Conservation (phyloP, 2,329 filamentous ascomycete species). For the Aspergillus cejpii region DNA sequence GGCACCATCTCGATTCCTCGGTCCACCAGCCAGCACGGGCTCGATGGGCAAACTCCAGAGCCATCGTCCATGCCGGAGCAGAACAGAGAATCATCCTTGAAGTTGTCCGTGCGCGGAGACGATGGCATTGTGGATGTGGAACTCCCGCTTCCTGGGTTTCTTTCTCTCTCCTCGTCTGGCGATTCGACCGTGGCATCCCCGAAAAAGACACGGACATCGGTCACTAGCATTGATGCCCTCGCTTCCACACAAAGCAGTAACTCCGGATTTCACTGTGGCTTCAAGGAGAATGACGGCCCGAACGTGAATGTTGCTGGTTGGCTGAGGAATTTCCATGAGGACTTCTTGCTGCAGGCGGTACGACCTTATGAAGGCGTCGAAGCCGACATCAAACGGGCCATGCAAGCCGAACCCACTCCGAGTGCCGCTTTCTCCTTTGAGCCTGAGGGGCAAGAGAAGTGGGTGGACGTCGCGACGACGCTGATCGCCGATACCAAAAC, state of each 20-base stretch:
- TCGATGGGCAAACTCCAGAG: constrained; percentile 24
- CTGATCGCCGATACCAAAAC: constrained; percentile 50
- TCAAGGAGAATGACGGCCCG: constrained; percentile 41
- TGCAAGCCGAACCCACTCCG: constrained; percentile 49
- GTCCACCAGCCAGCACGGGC: constrained; percentile 15
- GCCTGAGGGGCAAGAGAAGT: constrained; percentile 38
- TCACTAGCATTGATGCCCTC: constrained; percentile 48
- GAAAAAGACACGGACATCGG: constrained; percentile 42
- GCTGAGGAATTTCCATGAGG: constrained; percentile 52
- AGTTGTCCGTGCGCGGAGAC: constrained; percentile 50
- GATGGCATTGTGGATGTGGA: constrained; percentile 58
- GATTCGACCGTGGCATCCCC: constrained; percentile 41
- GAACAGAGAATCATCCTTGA: constrained; percentile 43
- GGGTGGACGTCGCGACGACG: constrained; percentile 53
- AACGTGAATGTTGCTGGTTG: constrained; percentile 53
- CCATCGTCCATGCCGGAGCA: constrained; percentile 26
- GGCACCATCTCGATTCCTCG: constrained; percentile 35
- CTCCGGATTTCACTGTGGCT: constrained; percentile 28
- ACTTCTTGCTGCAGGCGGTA: constrained; percentile 55
- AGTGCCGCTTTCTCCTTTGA: constrained; percentile 31
- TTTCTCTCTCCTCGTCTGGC: constrained; percentile 42
- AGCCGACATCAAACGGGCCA: constrained; percentile 50
- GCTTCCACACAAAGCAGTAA: constrained; percentile 40
- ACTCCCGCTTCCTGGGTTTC: constrained; percentile 49
- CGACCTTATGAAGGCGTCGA: constrained; percentile 49